phyloP scores from a whole-genome alignment of 2,329 filamentous ascomycete species.

The Aspergillus calidoustus region DNA sequence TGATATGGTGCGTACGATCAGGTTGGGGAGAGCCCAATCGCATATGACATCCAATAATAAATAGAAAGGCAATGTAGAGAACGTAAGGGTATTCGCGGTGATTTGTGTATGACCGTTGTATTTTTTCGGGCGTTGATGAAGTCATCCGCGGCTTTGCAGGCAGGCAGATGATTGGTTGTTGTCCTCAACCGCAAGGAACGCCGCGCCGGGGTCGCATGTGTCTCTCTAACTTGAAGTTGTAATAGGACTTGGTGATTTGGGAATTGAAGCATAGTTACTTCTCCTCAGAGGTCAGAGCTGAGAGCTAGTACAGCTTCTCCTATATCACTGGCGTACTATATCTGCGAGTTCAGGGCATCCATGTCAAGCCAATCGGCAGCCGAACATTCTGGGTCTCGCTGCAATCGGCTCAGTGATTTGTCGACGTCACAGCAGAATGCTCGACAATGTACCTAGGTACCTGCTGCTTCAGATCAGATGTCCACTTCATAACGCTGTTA shows the following conservation, averaged over 20 bases:
- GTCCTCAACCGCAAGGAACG: not conserved
- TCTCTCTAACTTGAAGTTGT: not conserved
- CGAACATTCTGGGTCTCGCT: not conserved
- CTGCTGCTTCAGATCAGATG: slow-evolving; percentile 9
- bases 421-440: slow-evolving; percentile 14
- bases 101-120: slow-evolving; percentile 3
- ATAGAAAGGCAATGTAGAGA: not conserved
- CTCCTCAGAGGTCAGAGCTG: not conserved
- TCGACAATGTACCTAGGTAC: not conserved
- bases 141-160: slow-evolving; percentile 20
- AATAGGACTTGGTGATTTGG: too few species aligned
- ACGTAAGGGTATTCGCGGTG: not conserved
- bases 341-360: not conserved
- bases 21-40: not conserved
- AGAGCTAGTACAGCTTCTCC: not conserved
- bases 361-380: slow-evolving; percentile 17
- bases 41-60: slow-evolving; percentile 16
- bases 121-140: slow-evolving; percentile 25
- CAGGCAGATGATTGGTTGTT: slow-evolving; percentile 21
- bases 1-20: slow-evolving; percentile 19
- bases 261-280: not conserved
- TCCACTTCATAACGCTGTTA: slow-evolving; percentile 3
- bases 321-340: not conserved
- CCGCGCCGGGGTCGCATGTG: not conserved
- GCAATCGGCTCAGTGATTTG: not conserved